These are phyloP conservation scores for Kluyveromyces siamensis DNA, from an alignment of 805 yeast species.

Conservation along the genomic window DNA sequence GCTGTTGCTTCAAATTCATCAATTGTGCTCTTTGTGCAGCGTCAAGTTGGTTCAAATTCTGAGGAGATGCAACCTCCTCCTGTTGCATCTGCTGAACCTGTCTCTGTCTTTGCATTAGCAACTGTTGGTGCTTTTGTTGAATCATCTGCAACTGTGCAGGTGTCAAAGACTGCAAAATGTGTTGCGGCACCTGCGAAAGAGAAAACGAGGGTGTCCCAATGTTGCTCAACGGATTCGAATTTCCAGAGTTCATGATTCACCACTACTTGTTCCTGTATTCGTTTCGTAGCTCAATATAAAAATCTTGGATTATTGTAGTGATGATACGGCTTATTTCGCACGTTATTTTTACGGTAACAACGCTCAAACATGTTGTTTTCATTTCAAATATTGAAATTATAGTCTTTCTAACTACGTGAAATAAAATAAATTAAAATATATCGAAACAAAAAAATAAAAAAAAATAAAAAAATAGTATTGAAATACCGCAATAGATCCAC, in stretches of 20 bases:
- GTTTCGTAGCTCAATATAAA: background rate
- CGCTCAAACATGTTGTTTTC: background rate
- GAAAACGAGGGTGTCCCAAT: constrained; percentile 29
- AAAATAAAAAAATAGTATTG: background rate
- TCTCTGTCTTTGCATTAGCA: constrained; percentile 22
- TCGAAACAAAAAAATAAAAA: no score
- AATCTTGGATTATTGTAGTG: background rate
- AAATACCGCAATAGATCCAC: background rate
- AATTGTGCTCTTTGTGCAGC: constrained; percentile 7
- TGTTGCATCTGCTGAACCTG: constrained; percentile 17
- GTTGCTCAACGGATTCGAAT: constrained; percentile 19
- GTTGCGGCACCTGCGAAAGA: constrained; percentile 26
- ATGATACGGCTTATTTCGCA: background rate
- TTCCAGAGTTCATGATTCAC: constrained; percentile 5
- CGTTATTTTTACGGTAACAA: background rate
- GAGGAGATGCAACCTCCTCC: background rate
- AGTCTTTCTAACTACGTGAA: background rate
- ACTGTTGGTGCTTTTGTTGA: constrained; percentile 28
- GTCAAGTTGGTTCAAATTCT: constrained; percentile 1
- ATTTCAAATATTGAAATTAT: background rate
- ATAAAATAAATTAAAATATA: no score
- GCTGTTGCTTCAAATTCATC: constrained; percentile 6
- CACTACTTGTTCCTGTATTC: background rate
- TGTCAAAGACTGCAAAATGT: constrained; percentile 23
- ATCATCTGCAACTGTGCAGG: constrained; percentile 27